Conservation (phyloP, 257 asterid genomes). For the Solanum lycopersicoides region DNA sequence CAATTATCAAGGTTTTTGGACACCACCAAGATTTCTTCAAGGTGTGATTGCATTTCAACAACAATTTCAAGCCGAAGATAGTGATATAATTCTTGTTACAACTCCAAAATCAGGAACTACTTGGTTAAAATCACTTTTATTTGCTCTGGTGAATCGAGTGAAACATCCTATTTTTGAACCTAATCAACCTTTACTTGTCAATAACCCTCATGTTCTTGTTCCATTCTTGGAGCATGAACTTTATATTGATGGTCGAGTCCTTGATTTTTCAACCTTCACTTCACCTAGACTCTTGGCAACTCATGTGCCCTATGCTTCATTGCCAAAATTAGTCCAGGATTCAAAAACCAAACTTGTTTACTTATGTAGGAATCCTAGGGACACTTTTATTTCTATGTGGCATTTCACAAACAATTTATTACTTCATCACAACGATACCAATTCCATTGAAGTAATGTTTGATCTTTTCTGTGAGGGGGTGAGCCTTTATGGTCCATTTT, state of each 20-base stretch:
- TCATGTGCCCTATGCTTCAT: background rate
- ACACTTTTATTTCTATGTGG: background rate
- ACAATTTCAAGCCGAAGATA: background rate
- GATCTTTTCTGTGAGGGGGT: background rate
- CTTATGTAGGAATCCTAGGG: background rate
- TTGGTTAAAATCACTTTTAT: background rate
- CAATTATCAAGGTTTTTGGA: background rate
- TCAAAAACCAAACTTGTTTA: background rate
- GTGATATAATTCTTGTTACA: background rate
- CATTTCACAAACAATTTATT: background rate
- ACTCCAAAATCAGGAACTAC: background rate
- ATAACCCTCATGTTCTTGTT: background rate
- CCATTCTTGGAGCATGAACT: background rate
- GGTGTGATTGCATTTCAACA: background rate
- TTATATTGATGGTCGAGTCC: background rate
- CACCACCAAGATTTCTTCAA: background rate
- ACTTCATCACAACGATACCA: background rate
- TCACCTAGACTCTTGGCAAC: background rate
- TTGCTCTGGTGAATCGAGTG: background rate
- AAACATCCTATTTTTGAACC: background rate
- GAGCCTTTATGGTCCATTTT: background rate
- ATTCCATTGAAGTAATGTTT: background rate
- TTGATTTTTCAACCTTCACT: background rate
- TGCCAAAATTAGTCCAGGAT: background rate
- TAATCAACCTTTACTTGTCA: background rate